Evolutionary conservation across 2,329 filamentous ascomycete species (phyloP).

Genomic region (Fusarium goolgardi): DNA sequence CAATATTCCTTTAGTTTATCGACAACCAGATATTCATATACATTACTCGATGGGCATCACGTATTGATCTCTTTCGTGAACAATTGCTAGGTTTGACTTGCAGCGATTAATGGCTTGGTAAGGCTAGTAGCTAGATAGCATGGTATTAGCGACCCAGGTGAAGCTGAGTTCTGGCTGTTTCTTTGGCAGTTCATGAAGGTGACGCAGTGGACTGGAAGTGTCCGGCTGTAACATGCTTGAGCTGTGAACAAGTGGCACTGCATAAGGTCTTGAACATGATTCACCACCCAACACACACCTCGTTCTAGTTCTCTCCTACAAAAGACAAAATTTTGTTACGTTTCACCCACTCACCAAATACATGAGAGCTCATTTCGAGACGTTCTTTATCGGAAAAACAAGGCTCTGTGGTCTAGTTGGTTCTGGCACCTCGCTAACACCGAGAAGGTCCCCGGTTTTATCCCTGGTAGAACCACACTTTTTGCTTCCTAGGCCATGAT

Average conservation of each 20-base stretch:
- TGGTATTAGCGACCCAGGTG: not conserved
- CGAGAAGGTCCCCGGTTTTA: not conserved
- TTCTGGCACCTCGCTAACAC: not conserved
- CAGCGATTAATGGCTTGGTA: not conserved
- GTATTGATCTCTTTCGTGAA: not conserved
- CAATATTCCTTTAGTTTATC: too few relatives aligned
- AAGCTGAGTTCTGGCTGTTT: not conserved
- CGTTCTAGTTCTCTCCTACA: not conserved
- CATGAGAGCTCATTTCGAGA: rapidly evolving
- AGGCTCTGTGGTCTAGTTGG: not conserved
- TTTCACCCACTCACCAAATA: not conserved
- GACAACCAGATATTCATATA: too few relatives aligned
- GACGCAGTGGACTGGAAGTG: not conserved
- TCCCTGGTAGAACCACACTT: not conserved
- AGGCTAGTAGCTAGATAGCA: not conserved
- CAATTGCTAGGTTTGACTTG: not conserved
- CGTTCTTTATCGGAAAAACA: not conserved
- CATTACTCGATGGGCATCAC: not conserved
- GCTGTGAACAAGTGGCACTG: not conserved
- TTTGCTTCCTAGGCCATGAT: not conserved
- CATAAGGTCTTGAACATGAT: not conserved
- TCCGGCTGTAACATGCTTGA: not conserved
- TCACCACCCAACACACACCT: not conserved
- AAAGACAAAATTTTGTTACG: not conserved
- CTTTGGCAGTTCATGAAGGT: not conserved